Conservation (phyloP, 257 asterid species). For the Solanum dulcamara region DNA sequence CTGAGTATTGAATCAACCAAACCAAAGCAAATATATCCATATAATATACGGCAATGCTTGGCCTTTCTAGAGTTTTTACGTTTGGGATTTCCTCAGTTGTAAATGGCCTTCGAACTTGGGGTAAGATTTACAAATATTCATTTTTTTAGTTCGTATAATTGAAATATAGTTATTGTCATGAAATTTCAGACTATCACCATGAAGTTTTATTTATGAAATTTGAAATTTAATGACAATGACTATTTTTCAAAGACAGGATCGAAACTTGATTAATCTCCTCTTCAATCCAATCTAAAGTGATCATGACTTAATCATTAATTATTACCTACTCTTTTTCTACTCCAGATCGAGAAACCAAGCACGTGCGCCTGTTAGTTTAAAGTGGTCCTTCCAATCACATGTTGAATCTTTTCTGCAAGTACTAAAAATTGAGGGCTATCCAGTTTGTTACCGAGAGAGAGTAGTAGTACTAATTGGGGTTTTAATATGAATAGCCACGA, state of each 20-base stretch:
- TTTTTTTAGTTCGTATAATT: background rate
- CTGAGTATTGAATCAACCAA: too few species aligned
- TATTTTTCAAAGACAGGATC: background rate
- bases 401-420: background rate
- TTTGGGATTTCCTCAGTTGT: background rate
- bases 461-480: background rate
- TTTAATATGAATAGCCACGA: background rate
- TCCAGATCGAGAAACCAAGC: background rate
- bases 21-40: too few species aligned
- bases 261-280: background rate
- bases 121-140: background rate
- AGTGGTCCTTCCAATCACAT: background rate
- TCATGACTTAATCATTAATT: background rate
- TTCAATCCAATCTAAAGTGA: background rate
- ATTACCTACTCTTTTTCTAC: background rate
- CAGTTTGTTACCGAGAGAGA: background rate
- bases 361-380: background rate
- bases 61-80: background rate
- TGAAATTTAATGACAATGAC: background rate
- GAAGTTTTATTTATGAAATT: background rate
- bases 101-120: background rate
- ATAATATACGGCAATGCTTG: too few species aligned
- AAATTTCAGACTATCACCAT: background rate
- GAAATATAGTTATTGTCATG: background rate
- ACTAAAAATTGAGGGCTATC: background rate